Percentiles rank a stretch among this genome's conserved stretches.
phyloP scores from a whole-genome alignment of 257 asterid genomes.

The Solanum clarkiae region DNA sequence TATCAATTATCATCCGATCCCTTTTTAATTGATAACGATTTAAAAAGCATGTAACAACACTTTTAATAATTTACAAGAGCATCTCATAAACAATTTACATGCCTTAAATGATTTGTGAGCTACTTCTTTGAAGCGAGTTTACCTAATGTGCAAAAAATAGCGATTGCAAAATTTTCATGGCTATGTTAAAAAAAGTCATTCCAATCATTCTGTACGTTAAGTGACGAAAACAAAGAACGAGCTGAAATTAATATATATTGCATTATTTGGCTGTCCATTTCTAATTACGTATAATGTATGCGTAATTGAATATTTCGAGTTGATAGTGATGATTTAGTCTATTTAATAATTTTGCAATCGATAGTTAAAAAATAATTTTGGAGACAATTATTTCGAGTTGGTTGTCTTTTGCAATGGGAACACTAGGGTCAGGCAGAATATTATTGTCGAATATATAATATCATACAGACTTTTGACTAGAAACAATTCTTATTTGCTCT shows the following conservation, averaged over 20 bases:
- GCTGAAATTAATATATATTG: neutral
- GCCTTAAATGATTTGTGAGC: too few species aligned
- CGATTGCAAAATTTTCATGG: too few species aligned
- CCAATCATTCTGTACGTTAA: neutral
- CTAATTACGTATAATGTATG: too few species aligned
- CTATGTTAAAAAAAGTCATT: too few species aligned
- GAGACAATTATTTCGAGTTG: neutral
- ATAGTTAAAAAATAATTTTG: neutral
- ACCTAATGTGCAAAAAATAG: too few species aligned
- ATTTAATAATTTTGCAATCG: neutral
- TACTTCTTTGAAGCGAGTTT: too few species aligned
- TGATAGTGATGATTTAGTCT: neutral
- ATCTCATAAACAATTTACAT: too few species aligned
- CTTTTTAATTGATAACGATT: neutral
- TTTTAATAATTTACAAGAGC: too few species aligned
- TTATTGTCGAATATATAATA: neutral
- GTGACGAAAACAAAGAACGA: neutral
- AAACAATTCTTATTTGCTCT: neutral
- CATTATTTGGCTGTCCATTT: neutral
- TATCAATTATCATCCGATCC: neutral
- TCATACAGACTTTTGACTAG: neutral
- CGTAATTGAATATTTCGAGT: neutral
- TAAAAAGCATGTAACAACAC: too few species aligned
- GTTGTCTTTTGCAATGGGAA: slow-evolving; percentile 1
- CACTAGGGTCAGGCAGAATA: neutral